These are phyloP conservation scores for Wickerhamiella infanticola DNA, from an alignment of 1,139 yeast species.

Conservation along the genomic window DNA sequence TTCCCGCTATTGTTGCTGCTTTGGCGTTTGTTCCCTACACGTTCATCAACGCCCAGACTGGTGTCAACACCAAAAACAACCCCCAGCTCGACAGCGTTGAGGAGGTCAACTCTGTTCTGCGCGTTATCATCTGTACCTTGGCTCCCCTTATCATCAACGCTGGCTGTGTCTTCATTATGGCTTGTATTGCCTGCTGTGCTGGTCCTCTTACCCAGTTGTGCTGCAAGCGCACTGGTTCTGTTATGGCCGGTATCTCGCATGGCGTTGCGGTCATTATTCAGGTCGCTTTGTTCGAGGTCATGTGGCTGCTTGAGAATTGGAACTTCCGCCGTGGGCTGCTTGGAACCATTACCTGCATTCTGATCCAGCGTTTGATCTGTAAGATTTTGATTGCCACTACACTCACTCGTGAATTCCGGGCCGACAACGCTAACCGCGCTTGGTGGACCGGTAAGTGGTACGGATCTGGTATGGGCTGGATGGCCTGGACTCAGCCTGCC, in stretches of 20 bases:
- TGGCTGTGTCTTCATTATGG: constrained; percentile 49
- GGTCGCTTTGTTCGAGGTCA: constrained; percentile 71
- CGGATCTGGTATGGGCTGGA: constrained; percentile 85
- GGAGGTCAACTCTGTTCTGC: constrained; percentile 63
- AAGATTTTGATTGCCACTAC: constrained; percentile 64
- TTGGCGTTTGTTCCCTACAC: constrained; percentile 85
- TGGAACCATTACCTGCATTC: constrained; percentile 73
- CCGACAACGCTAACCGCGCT: constrained; percentile 91
- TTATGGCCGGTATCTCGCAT: constrained; percentile 92
- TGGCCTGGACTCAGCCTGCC: constrained; percentile 91
- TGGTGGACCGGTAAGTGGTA: constrained; percentile 99
- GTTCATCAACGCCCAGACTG: constrained; percentile 92
- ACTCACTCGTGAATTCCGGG: constrained; percentile 94
- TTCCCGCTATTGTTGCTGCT: constrained; percentile 76
- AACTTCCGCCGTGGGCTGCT: constrained; percentile 71
- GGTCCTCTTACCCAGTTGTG: constrained; percentile 92
- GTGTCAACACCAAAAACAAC: constrained; percentile 35
- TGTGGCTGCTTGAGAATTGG: constrained; percentile 97
- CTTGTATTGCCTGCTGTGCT: constrained; percentile 83
- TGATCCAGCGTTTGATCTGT: constrained; percentile 77
- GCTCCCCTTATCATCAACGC: constrained; percentile 86
- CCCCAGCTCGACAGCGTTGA: constrained; percentile 25
- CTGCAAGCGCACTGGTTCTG: constrained; percentile 96
- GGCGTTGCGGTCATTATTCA: constrained; percentile 83
- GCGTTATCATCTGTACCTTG: constrained; percentile 75